phyloP scores from a whole-genome alignment of 2,329 filamentous ascomycete species.

The Colletotrichum sp. region DNA sequence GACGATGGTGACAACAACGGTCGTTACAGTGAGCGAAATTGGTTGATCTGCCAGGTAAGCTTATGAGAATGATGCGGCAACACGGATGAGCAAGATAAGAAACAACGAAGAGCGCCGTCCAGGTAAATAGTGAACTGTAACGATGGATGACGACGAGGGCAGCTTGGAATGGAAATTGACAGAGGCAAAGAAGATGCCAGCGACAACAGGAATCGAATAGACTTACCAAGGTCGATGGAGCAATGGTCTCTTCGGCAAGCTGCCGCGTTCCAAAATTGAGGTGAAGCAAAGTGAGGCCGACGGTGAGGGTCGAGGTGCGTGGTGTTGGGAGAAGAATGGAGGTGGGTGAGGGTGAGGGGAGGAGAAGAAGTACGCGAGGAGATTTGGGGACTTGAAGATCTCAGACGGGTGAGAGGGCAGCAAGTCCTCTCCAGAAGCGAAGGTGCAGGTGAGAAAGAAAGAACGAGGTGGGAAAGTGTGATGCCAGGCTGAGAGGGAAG shows the following conservation, averaged over 20 bases:
- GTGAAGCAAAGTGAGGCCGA: not conserved
- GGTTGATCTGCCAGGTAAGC: not conserved
- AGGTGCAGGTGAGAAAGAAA: not conserved
- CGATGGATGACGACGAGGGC: not conserved
- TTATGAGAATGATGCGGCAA: not conserved
- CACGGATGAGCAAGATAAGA: not conserved
- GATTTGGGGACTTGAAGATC: not conserved
- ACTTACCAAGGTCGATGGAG: not conserved
- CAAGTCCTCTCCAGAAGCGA: not conserved
- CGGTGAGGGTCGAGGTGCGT: not conserved
- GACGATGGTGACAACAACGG: not conserved
- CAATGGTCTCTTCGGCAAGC: not conserved
- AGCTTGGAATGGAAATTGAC: not conserved
- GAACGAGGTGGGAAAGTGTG: not conserved
- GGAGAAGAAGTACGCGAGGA: not conserved
- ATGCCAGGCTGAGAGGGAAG: not conserved
- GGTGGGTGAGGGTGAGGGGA: not conserved
- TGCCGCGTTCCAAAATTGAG: constrained; percentile 14
- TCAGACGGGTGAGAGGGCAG: not conserved
- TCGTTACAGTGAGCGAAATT: not conserved
- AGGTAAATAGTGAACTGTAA: not conserved
- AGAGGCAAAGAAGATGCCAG: not conserved
- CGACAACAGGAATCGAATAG: not conserved
- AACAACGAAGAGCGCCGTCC: not conserved
- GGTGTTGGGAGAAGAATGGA: not conserved